Conservation (phyloP, 768 basidiomycete genomes). For the Kwoniella newhampshirensis region DNA sequence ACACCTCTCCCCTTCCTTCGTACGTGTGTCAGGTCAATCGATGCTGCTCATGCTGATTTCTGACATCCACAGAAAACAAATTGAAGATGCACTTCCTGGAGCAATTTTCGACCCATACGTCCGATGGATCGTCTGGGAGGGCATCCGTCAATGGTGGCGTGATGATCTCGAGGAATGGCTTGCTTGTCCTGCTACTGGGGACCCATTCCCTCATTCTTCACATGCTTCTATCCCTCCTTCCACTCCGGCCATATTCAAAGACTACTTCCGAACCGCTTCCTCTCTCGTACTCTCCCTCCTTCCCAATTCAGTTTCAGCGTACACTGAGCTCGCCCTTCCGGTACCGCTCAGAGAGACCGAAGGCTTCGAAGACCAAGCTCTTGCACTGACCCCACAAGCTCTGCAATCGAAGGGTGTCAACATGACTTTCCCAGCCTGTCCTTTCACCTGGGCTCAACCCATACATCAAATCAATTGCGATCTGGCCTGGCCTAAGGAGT, state of each 20-base stretch:
- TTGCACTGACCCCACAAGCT: slow-evolving; percentile 13
- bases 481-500: slow-evolving; percentile 71
- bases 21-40: slow-evolving; percentile 30
- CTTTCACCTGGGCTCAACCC: slow-evolving; percentile 72
- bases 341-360: slow-evolving; percentile 29
- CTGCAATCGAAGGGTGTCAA: slow-evolving; percentile 7
- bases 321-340: slow-evolving; percentile 9
- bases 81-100: slow-evolving; percentile 69
- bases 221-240: slow-evolving; percentile 23
- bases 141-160: slow-evolving; percentile 68
- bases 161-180: slow-evolving; percentile 67
- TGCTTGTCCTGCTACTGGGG: slow-evolving; percentile 59
- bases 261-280: slow-evolving; percentile 20
- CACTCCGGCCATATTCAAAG: slow-evolving; percentile 20
- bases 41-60: neutral
- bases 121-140: slow-evolving; percentile 83
- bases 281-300: slow-evolving; percentile 21
- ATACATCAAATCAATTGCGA: slow-evolving; percentile 78
- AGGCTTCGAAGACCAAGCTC: slow-evolving; percentile 21
- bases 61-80: slow-evolving; percentile 53
- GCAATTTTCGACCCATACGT: slow-evolving; percentile 85
- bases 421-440: slow-evolving; percentile 60
- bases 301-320: slow-evolving; percentile 7
- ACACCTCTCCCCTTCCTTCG: slow-evolving; percentile 70
- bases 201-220: slow-evolving; percentile 49